Base-by-base conservation (phyloP, 495 filamentous ascomycete species). In the Jackrogersella minutella region DNA sequence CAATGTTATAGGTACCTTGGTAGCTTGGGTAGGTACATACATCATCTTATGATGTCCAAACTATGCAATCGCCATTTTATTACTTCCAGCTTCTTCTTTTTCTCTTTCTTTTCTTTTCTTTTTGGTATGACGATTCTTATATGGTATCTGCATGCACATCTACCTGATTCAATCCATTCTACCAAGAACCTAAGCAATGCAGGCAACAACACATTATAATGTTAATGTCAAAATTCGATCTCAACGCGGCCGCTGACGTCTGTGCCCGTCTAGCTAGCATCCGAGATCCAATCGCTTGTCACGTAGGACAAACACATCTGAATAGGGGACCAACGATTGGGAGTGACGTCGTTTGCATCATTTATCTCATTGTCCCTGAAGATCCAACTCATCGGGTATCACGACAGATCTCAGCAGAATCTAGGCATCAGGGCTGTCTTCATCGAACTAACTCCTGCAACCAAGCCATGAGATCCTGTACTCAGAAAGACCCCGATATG, bases 241-340 rank as follows among this genome's bases (percentile, higher is more conserved):
- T 33, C 44, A 30, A 14, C 30, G 13, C 53, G 62, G 58, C 53
- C 58, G 56, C 68, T 67, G 58, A 60, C 53, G 50, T 58, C 61
- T 58, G 66, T 55, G 28, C 39, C 60, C 51, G 44, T 56, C 49
- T 31, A 39, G 51, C 51, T 31, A 67, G 58, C 34, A 68, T 55
- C 64, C 56, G 66, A 73, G 66, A 68, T 73, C 70, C 63, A 66
- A 61, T 64, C 43, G 51, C 55, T 69, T 69, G 67, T 74, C 72
- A 69, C 61, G 70, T 74, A 71, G 63, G 63, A 74, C 70, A 64
- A 71, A 40, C 64, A 30, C 54, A 66, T 61, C 59, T 70, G 17
- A 53, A 61, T 58, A 52, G 22, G 57, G 56, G 50, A 46, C 62
- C 68, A 62, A 57, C 46, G 34, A 56, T 67, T 73, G 70, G 66